phyloP scores from a whole-genome alignment of 768 basidiomycete genomes.

The Mycena maculata region DNA sequence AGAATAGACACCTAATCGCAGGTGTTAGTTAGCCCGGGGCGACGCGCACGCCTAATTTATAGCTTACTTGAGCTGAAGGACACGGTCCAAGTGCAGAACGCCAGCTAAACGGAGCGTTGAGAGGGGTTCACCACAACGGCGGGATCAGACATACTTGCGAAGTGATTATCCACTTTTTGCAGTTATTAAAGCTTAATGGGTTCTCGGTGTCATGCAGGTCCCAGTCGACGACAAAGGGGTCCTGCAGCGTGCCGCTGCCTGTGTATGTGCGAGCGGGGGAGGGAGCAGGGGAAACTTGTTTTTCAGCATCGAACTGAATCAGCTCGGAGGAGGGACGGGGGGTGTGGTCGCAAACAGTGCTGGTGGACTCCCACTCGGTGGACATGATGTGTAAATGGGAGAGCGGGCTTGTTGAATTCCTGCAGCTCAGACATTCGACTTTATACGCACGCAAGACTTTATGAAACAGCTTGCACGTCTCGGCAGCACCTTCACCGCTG shows the following conservation, averaged over 20 bases:
- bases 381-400: conserved; percentile 16
- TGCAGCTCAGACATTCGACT: conserved; percentile 1
- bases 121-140: conserved; percentile 3
- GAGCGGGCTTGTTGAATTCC: conserved; percentile 7
- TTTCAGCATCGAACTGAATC: conserved; percentile 19
- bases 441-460: conserved; percentile 19
- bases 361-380: conserved; percentile 38
- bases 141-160: conserved; percentile 51
- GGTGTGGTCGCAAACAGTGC: conserved; percentile 39
- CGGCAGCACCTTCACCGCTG: conserved; percentile 20
- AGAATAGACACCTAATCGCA: conserved; percentile 48
- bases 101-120: conserved; percentile 48
- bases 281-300: conserved; percentile 1
- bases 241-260: conserved; percentile 58
- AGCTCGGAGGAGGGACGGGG: conserved; percentile 22
- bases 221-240: conserved; percentile 70
- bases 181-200: conserved; percentile 66
- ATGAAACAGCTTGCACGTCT: conserved; percentile 20
- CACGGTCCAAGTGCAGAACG: conserved; percentile 65
- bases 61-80: conserved; percentile 67
- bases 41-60: neutral
- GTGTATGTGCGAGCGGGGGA: conserved; percentile 43
- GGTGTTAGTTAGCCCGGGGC: conserved; percentile 3
- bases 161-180: conserved; percentile 65
- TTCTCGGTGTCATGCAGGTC: conserved; percentile 60